A percentile compares a stretch with the other conserved stretches of the same genome.
phyloP scores from a whole-genome alignment of 1,139 yeast genomes.

The Pichia sp. region DNA sequence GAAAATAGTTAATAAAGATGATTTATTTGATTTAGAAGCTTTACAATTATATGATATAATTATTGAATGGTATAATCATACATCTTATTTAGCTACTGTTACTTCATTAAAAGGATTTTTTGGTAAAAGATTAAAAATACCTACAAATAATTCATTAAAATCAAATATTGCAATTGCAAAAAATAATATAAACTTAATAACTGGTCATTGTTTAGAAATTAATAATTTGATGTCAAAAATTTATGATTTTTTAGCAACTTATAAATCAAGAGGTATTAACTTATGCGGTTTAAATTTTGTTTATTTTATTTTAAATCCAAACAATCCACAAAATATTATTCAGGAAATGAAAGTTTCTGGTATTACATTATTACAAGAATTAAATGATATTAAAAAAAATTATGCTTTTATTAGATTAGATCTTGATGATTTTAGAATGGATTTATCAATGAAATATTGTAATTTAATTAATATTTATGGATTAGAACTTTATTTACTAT shows the following conservation, averaged over 20 bases:
- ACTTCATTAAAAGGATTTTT: conserved; percentile 14
- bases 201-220: conserved; percentile 13
- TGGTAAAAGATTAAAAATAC: neutral
- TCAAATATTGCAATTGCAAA: conserved; percentile 9
- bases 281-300: conserved; percentile 17
- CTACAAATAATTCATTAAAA: neutral
- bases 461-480: conserved; percentile 11
- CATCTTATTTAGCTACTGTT: conserved; percentile 13
- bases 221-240: conserved; percentile 4
- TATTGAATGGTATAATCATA: conserved; percentile 16
- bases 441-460: conserved; percentile 17
- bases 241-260: conserved; percentile 2
- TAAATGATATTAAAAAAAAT: neutral
- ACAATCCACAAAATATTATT: neutral
- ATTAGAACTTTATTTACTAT: conserved; percentile 11
- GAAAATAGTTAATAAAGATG: neutral
- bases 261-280: conserved; percentile 7
- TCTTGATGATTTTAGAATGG: conserved; percentile 16
- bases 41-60: conserved; percentile 13
- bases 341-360: conserved; percentile 11
- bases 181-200: conserved; percentile 13
- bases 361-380: conserved; percentile 1
- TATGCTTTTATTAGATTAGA: conserved; percentile 8
- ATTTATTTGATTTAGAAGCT: conserved; percentile 10
- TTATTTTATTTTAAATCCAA: conserved; percentile 5